Evolutionary conservation across 345 rosid species (phyloP), one percentile per base, ranked within the genome.

Genomic region (Draba incana): DNA sequence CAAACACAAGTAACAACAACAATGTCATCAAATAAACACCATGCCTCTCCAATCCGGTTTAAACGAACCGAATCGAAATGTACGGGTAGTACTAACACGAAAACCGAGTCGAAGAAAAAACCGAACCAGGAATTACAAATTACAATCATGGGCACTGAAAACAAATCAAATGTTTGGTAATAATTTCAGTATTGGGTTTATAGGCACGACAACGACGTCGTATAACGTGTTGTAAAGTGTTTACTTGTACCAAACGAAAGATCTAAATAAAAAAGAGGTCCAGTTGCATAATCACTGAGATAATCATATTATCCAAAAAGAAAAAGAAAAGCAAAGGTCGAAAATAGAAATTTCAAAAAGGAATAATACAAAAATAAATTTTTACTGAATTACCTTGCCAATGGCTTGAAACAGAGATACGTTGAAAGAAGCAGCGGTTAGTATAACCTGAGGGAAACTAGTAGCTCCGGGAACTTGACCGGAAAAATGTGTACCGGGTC

Each of bases 401-500:
- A 91, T 94, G 84, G 91, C 81, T 73, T 85, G 66, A 64, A 89
- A 94, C 51, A 91, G 81, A 60, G 95, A 82, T 48, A 83, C 70
- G 61, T 94, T 94, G 81, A 94, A 94, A 14, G 99, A 87, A 27
- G 97, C 99, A 2, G 91, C 97, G 0, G 96, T 91, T 64, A 89
- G 81, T 69, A 94, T 94, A 71, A 91, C 96, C 76, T 86, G 94
- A 54, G 99, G 99, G 62, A 94, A 94, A 59, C 96, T 94, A 2
- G 99, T 94, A 5, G 99, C 99, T 0, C 89, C 99, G 0, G 99
- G 96, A 30, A 91, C 90, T 15, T 50, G 43, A 41, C 65, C 59
- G 49, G 85, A 75, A 68, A 94, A 94, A 54, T 11, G 81, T 0
- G 95, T 91, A 2, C 95, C 96, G 0, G 86, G 92, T 5, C 99